Percentiles rank a stretch among this genome's conserved stretches.
Evolutionary conservation across 768 basidiomycete species (phyloP).

Genomic region (Thelephora aurantiotincta): DNA sequence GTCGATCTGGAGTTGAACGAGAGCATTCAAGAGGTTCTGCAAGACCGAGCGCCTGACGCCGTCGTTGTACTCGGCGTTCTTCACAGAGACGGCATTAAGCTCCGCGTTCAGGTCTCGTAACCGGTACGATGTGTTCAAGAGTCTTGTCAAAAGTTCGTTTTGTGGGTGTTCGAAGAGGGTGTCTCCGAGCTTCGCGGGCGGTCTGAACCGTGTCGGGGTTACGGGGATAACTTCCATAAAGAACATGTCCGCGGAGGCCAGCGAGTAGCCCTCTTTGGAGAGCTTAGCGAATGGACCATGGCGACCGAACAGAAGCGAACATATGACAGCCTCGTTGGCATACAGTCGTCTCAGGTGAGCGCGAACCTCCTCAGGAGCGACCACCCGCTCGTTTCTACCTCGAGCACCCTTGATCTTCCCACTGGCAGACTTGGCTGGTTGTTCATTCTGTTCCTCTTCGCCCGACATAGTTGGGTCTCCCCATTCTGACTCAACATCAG

Average conservation of each 20-base stretch:
- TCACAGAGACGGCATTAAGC: slow-evolving; percentile 45
- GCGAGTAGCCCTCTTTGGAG: slow-evolving; percentile 41
- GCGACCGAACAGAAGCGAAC: slow-evolving; percentile 80
- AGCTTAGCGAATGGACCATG: slow-evolving; percentile 74
- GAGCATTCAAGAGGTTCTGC: slow-evolving; percentile 55
- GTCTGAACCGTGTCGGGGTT: slow-evolving; percentile 90
- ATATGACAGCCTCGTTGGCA: slow-evolving; percentile 66
- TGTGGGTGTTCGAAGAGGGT: slow-evolving; percentile 93
- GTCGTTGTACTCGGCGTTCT: slow-evolving; percentile 37
- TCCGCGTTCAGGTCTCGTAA: slow-evolving; percentile 64
- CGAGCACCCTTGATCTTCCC: slow-evolving; percentile 64
- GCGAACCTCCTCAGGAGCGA: slow-evolving; percentile 86
- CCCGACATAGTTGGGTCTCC: slow-evolving; percentile 35
- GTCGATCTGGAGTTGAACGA: slow-evolving; percentile 85
- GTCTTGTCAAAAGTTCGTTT: slow-evolving; percentile 75
- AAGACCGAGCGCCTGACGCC: slow-evolving; percentile 40
- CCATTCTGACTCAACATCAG: slow-evolving; percentile 34
- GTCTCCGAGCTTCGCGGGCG: slow-evolving; percentile 84
- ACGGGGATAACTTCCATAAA: slow-evolving; percentile 90
- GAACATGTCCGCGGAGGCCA: slow-evolving; percentile 87
- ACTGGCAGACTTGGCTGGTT: slow-evolving; percentile 44
- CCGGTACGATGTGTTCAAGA: slow-evolving; percentile 68
- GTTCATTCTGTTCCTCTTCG: slow-evolving; percentile 21
- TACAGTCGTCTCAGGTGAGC: slow-evolving; percentile 88
- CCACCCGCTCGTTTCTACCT: slow-evolving; percentile 80